Percentiles rank a stretch among this genome's conserved stretches.
Conservation (phyloP, 768 basidiomycete genomes). For the Galerina sulciceps region DNA sequence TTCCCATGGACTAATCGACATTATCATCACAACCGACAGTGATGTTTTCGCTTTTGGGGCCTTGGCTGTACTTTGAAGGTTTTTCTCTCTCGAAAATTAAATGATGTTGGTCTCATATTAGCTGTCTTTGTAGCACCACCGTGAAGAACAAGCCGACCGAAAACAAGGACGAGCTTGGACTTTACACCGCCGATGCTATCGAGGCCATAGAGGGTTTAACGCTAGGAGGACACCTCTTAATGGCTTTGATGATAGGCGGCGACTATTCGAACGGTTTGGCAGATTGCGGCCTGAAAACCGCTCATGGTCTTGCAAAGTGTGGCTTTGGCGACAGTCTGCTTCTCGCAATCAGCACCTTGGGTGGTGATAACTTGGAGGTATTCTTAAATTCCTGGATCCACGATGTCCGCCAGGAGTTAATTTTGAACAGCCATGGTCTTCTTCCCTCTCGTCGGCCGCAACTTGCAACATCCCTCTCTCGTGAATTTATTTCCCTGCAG, state of each 20-base stretch:
- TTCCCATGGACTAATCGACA: conserved; percentile 60
- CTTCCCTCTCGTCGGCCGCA: neutral
- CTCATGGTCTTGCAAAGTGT: neutral
- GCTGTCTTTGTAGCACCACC: no score
- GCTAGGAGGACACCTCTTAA: neutral
- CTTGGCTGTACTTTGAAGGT: conserved; percentile 54
- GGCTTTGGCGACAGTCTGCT: conserved; percentile 5
- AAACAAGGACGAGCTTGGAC: neutral
- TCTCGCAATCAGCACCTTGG: neutral
- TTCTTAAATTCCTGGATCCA: conserved; percentile 1
- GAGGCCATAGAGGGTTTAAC: neutral
- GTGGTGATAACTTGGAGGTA: neutral
- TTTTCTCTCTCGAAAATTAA: no score
- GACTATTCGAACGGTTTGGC: conserved; percentile 4
- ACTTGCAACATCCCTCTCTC: neutral
- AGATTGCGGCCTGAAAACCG: neutral
- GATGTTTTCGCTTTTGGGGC: conserved; percentile 76
- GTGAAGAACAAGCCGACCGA: neutral
- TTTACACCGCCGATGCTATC: neutral
- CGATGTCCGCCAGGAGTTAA: conserved; percentile 1
- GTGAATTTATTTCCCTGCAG: neutral
- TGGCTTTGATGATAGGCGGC: conserved; percentile 6
- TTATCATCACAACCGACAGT: conserved; percentile 70
- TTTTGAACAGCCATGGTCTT: neutral
- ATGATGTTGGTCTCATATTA: no score